Evolutionary conservation across 208 protist species (phyloP).

Genomic region (Entamoeba dispar): DNA sequence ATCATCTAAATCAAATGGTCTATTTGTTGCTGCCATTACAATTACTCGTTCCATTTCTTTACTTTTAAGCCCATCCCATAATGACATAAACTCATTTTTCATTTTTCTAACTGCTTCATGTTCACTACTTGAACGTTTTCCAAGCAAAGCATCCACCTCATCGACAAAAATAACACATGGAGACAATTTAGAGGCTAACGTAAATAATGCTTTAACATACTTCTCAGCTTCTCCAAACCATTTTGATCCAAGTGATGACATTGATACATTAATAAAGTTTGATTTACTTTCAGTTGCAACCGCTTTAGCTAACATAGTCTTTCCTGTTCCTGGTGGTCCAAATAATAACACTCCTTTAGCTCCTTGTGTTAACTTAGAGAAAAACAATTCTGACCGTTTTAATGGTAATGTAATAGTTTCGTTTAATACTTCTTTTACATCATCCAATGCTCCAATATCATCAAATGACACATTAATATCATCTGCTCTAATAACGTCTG

Average conservation of each 20-base stretch:
- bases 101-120: neutral
- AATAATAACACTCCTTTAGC: conserved; percentile 53
- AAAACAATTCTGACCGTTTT: conserved; percentile 10
- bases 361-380: neutral
- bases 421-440: conserved; percentile 14
- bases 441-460: conserved; percentile 16
- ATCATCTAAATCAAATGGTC: conserved; percentile 19
- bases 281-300: conserved; percentile 10
- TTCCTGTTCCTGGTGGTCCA: conserved; percentile 32
- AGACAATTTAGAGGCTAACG: conserved; percentile 48
- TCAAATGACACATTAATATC: neutral
- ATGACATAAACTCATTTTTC: neutral
- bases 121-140: conserved; percentile 35
- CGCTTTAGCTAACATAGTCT: conserved; percentile 30
- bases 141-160: conserved; percentile 97
- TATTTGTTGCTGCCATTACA: conserved; percentile 23
- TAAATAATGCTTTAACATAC: conserved; percentile 3
- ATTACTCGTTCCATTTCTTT: neutral
- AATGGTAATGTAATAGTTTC: conserved; percentile 26
- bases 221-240: conserved; percentile 14
- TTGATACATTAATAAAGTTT: conserved; percentile 13
- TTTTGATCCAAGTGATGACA: conserved; percentile 4
- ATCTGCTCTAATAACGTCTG: neutral
- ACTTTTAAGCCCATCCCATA: neutral
- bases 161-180: conserved; percentile 99